A percentile compares a stretch with the other conserved stretches of the same genome.
Evolutionary conservation across 139 green algal species (phyloP).

Genomic region (Tetradesmus obliquus): DNA sequence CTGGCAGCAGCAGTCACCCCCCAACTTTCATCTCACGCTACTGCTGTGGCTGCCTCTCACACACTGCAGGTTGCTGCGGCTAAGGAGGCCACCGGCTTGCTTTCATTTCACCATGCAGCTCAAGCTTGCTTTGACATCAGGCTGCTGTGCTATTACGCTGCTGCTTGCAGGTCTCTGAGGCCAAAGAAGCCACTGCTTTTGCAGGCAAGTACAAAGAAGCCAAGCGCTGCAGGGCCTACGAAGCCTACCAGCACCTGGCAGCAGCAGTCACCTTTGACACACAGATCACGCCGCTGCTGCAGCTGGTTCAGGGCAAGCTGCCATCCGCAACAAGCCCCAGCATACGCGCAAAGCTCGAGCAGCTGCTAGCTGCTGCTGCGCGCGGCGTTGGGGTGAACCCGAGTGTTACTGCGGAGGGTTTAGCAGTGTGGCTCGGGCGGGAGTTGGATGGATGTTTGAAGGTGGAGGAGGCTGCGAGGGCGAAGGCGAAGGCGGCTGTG

Average conservation of each 20-base stretch:
- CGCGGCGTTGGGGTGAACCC: conserved; percentile 81
- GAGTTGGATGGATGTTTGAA: conserved; percentile 59
- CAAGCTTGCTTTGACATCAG: too few species aligned
- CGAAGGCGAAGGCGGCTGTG: conserved; percentile 52
- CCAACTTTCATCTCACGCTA: conserved; percentile 11
- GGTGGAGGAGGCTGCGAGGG: conserved; percentile 56
- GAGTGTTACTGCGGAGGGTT: conserved; percentile 60
- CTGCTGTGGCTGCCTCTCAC: conserved; percentile 49
- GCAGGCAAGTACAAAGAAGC: conserved; percentile 84
- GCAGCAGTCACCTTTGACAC: conserved; percentile 67
- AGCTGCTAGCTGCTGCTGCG: conserved; percentile 79
- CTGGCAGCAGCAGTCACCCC: conserved; percentile 72
- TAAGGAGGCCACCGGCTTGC: too few species aligned
- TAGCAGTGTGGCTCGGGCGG: conserved; percentile 70
- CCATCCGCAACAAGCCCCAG: conserved; percentile 63
- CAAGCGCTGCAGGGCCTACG: conserved; percentile 75
- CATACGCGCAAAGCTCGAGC: conserved; percentile 73
- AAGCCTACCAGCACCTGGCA: conserved; percentile 84
- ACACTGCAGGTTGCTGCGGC: too few species aligned
- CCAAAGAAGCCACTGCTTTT: conserved; percentile 82
- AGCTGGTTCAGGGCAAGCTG: conserved; percentile 57
- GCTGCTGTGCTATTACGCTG: not conserved
- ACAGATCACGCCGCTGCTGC: conserved; percentile 43
- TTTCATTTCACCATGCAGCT: too few species aligned
- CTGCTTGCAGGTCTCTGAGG: conserved; percentile 65